These are phyloP conservation scores for Alternaria solani DNA, from an alignment of 2,329 filamentous ascomycete genomes.

Conservation along the genomic window DNA sequence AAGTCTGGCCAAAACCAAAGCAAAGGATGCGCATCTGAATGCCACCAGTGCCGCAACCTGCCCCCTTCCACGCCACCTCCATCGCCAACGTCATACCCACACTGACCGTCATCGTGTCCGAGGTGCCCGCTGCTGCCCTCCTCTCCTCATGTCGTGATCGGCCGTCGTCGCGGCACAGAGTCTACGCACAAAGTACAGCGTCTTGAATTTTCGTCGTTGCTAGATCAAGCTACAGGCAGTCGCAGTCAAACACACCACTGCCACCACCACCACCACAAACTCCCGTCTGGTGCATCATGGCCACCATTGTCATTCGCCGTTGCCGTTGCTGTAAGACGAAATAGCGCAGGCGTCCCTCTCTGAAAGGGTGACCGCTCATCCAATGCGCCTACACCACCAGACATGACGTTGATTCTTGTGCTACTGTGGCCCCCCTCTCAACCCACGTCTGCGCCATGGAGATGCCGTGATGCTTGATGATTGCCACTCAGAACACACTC, in stretches of 20 bases:
- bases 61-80: constrained; percentile 9
- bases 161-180: constrained; percentile 11
- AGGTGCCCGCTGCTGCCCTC: neutral
- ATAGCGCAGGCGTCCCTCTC: constrained; percentile 16
- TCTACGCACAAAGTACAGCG: constrained; percentile 4
- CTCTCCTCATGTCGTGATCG: constrained; percentile 13
- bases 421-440: constrained; percentile 11
- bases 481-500: neutral
- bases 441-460: constrained; percentile 4
- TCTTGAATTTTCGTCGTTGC: constrained; percentile 3
- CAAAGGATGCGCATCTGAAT: constrained; percentile 10
- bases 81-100: constrained; percentile 16
- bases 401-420: constrained; percentile 13
- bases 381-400: constrained; percentile 28
- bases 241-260: neutral
- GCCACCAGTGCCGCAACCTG: constrained; percentile 11
- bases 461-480: constrained; percentile 8
- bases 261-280: neutral
- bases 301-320: neutral
- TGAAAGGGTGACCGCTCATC: constrained; percentile 9
- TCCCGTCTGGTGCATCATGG: neutral
- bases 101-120: constrained; percentile 3
- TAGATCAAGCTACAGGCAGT: constrained; percentile 7
- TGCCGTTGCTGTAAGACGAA: constrained; percentile 7
- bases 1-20: constrained; percentile 3